phyloP scores from a whole-genome alignment of 495 filamentous ascomycete species.

The Penicillium macrosclerotiorum region DNA sequence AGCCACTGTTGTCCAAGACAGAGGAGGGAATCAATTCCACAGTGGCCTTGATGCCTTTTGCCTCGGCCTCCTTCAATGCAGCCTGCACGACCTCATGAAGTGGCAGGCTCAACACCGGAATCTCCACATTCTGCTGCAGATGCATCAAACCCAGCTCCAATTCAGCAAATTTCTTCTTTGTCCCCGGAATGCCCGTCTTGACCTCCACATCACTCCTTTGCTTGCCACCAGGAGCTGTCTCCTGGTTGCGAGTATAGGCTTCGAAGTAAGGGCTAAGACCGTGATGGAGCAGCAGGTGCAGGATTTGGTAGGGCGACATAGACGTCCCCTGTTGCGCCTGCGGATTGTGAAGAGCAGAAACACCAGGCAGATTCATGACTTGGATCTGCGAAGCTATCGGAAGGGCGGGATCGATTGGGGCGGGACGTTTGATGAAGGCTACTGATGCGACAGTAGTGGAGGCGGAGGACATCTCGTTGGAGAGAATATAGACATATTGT shows the following conservation, averaged over 20 bases:
- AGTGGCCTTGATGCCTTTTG: conserved; percentile 61
- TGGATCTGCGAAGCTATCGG: conserved; percentile 84
- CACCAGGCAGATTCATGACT: conserved; percentile 85
- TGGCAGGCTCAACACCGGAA: conserved; percentile 81
- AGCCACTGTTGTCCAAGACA: conserved; percentile 77
- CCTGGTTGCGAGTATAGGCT: conserved; percentile 83
- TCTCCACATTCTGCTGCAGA: conserved; percentile 96
- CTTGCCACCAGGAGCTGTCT: conserved; percentile 59
- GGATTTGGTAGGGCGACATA: conserved; percentile 82
- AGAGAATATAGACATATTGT: conserved; percentile 71
- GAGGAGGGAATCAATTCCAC: conserved; percentile 71
- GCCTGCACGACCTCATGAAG: conserved; percentile 84
- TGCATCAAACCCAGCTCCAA: conserved; percentile 85
- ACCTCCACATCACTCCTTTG: conserved; percentile 77
- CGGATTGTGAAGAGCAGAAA: conserved; percentile 60
- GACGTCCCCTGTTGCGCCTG: conserved; percentile 65
- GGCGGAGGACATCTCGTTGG: conserved; percentile 75
- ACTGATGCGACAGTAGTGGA: conserved; percentile 78
- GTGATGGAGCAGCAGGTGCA: conserved; percentile 84
- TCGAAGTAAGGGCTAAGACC: conserved; percentile 93
- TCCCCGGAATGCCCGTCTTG: conserved; percentile 92
- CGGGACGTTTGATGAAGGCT: conserved; percentile 83
- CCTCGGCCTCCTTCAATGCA: conserved; percentile 71
- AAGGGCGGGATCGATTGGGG: conserved; percentile 75
- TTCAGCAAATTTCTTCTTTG: conserved; percentile 93